phyloP scores from a whole-genome alignment of 805 yeast genomes.

The Lipomyces orientalis region DNA sequence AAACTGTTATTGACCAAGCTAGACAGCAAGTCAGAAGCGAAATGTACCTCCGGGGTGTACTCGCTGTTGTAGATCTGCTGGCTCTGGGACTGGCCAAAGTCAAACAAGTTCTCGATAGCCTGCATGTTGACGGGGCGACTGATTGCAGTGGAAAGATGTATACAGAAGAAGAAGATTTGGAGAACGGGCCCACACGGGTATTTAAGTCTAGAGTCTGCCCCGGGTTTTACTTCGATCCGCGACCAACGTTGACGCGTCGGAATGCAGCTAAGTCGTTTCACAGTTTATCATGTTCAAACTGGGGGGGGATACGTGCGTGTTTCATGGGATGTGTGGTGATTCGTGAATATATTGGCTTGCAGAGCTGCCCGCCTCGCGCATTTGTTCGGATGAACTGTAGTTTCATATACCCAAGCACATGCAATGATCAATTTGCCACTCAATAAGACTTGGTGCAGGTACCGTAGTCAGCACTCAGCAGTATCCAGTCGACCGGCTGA shows the following conservation, averaged over 20 bases:
- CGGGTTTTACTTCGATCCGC: too few species aligned
- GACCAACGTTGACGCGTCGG: background rate
- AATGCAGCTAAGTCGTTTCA: background rate
- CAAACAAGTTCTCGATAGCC: constrained; percentile 22
- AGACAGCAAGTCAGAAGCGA: background rate
- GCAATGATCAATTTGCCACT: too few species aligned
- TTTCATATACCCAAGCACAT: too few species aligned
- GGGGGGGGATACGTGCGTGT: too few species aligned
- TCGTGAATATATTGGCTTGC: too few species aligned
- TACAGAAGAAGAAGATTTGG: background rate
- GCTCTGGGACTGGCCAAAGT: constrained; percentile 20
- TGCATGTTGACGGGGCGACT: constrained; percentile 6
- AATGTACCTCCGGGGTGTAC: constrained; percentile 24
- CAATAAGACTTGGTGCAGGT: too few species aligned
- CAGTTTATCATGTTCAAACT: too few species aligned
- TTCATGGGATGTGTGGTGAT: too few species aligned
- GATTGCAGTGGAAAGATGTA: background rate
- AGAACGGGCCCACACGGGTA: background rate
- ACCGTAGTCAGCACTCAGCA: too few species aligned
- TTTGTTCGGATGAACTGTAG: too few species aligned
- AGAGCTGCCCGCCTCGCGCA: too few species aligned
- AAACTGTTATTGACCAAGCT: background rate
- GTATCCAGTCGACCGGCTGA: too few species aligned
- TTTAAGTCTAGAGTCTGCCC: background rate
- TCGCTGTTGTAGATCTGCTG: constrained; percentile 23